These are phyloP conservation scores for Xylaria telfairii DNA, from an alignment of 495 filamentous ascomycete genomes.

Conservation along the genomic window DNA sequence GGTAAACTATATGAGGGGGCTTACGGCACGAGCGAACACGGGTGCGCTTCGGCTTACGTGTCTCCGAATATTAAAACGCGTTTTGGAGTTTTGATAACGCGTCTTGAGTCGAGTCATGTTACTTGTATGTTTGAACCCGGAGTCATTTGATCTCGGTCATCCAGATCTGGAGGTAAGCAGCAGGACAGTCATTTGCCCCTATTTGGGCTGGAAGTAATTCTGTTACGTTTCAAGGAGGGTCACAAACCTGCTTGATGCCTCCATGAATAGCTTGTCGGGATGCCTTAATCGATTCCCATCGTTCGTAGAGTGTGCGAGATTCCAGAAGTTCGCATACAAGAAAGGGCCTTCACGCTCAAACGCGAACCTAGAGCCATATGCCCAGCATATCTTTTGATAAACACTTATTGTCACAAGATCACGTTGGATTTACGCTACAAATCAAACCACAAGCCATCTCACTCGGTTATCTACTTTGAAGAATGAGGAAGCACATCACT, in stretches of 20 bases:
- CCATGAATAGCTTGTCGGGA: background rate
- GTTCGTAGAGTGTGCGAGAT: background rate
- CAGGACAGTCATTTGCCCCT: background rate
- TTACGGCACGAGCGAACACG: background rate
- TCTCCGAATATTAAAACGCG: constrained; percentile 14
- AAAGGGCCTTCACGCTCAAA: background rate
- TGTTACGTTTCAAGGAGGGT: background rate
- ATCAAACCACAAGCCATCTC: background rate
- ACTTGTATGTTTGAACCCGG: background rate
- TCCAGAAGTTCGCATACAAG: background rate
- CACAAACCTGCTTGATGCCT: background rate
- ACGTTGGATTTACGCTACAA: background rate
- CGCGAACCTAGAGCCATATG: background rate
- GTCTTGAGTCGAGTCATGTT: background rate
- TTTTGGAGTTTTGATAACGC: background rate
- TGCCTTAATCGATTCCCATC: constrained; percentile 3
- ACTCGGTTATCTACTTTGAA: background rate
- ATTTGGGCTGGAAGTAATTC: background rate
- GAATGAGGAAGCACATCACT: background rate
- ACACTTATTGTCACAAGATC: background rate
- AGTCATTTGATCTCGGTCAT: background rate
- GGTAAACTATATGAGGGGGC: background rate
- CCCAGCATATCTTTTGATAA: background rate
- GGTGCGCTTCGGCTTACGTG: constrained; percentile 3
- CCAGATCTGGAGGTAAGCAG: background rate